These are phyloP conservation scores for Fusarium sp. DNA, from an alignment of 2,329 filamentous ascomycete species.

Conservation along the genomic window DNA sequence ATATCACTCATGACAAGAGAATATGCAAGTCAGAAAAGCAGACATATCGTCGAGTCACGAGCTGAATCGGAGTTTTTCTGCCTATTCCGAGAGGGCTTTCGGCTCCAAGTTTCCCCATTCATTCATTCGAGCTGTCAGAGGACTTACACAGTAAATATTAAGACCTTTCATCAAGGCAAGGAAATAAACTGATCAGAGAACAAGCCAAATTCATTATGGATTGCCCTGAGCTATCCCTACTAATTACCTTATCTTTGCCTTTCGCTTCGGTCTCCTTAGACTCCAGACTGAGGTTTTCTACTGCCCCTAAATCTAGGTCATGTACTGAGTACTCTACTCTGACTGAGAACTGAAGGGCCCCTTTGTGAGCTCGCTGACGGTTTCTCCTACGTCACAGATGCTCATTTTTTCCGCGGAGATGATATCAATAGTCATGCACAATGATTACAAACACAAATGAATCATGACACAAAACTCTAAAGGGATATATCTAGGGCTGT, in stretches of 20 bases:
- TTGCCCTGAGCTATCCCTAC: background rate
- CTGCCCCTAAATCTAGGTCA: background rate
- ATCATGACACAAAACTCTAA: background rate
- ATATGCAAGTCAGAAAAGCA: background rate
- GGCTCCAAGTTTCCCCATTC: background rate
- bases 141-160: background rate
- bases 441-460: constrained; percentile 1
- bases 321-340: background rate
- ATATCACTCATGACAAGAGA: background rate
- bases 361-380: background rate
- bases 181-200: background rate
- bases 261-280: background rate
- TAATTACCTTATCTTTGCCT: background rate
- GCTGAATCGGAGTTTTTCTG: background rate
- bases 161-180: background rate
- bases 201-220: background rate
- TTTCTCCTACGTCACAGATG: background rate
- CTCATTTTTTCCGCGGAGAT: constrained; percentile 4
- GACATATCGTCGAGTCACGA: background rate
- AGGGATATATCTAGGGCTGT: background rate
- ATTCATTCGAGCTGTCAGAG: background rate
- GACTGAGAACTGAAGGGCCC: background rate
- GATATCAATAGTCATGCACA: background rate
- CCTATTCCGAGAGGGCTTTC: background rate
- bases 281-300: background rate